Evolutionary conservation across 495 filamentous ascomycete genomes (phyloP).

Genomic region (Geopyxis carbonaria): DNA sequence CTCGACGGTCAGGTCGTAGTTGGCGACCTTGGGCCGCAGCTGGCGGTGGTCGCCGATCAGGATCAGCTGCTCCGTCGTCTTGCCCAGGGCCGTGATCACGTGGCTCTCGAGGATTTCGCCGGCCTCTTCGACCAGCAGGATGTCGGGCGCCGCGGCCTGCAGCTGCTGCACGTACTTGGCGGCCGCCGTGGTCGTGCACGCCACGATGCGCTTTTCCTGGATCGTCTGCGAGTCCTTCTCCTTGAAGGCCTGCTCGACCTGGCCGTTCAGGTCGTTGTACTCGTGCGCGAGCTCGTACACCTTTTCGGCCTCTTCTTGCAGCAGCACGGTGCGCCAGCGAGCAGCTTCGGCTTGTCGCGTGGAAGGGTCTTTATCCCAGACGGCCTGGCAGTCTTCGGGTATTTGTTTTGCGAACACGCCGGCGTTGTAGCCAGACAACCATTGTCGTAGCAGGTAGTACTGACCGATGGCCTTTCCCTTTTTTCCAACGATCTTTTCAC

Average conservation of each 20-base stretch:
- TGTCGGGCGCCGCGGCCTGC: constrained; percentile 32
- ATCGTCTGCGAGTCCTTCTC: constrained; percentile 35
- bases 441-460: constrained; percentile 40
- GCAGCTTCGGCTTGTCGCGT: constrained; percentile 26
- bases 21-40: constrained; percentile 52
- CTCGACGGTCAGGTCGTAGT: constrained; percentile 46
- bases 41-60: constrained; percentile 66
- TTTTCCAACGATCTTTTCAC: constrained; percentile 33
- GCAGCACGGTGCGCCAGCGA: constrained; percentile 35
- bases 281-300: constrained; percentile 27
- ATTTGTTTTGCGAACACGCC: constrained; percentile 29
- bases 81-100: constrained; percentile 48
- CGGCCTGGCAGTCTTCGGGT: constrained; percentile 8
- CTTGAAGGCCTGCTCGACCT: constrained; percentile 28
- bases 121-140: constrained; percentile 60
- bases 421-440: constrained; percentile 35
- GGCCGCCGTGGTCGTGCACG: constrained; percentile 58
- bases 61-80: constrained; percentile 52
- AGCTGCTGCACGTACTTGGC: constrained; percentile 44
- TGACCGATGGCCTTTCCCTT: constrained; percentile 30
- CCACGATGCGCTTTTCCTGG: constrained; percentile 44
- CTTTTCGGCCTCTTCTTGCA: constrained; percentile 32
- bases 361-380: constrained; percentile 38
- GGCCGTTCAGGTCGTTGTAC: constrained; percentile 31
- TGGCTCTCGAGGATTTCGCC: constrained; percentile 62